Base-by-base conservation (phyloP, 2,329 filamentous ascomycete genomes). In the Samsoniella hepiali region DNA sequence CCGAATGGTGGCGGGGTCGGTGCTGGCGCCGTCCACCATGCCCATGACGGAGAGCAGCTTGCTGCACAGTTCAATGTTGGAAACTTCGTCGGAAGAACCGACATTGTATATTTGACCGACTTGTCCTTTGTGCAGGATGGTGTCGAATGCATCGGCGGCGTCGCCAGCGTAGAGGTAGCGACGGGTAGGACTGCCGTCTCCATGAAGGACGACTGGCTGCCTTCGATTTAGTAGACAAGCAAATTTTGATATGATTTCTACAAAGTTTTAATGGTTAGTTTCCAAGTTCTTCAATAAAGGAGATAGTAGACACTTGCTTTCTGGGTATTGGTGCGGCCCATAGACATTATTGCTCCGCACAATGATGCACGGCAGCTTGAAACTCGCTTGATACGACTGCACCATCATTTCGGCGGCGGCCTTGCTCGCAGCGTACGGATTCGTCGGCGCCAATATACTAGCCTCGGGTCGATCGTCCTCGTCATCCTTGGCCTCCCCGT, bases 261-360 rank as follows among this genome's bases (percentile, higher is more conserved):
- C 27, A 32, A 22, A 34, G 7, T n/a, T 49, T 50, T 67, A 71
- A 64, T 54, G 3, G 47, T 36, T 29, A 49, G 53, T 29, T 8
- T 38, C 11, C 9, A 10, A 13, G 2, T 15, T 15, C 10, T 1
- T 6, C 17, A 22, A 22, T 3, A 17, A 40, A 9, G 6, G 10
- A 29, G 9, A 17, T 22, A 2, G 36, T 31, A 9, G 11, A 27
- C 13, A 70, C 88, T 75, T 77, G 93, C 90, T 93, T 77, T 93
- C 90, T 0, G 90, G 90, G 73, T 89, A 93, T 73, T 94, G 91
- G 72, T 93, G 90, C 29, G 91, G 91, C 0, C 91, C 91, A 70
- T 93, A 95, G 36, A 94, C 90, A 70, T 95, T 94, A 78, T 94
- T 94, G 73, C 89, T 89, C 57, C 91, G 83, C 34, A 93, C 88